A percentile compares a stretch with the other conserved stretches of the same genome.
These are phyloP conservation scores for Podaxis sp. DNA, from an alignment of 768 basidiomycete genomes.

Conservation along the genomic window DNA sequence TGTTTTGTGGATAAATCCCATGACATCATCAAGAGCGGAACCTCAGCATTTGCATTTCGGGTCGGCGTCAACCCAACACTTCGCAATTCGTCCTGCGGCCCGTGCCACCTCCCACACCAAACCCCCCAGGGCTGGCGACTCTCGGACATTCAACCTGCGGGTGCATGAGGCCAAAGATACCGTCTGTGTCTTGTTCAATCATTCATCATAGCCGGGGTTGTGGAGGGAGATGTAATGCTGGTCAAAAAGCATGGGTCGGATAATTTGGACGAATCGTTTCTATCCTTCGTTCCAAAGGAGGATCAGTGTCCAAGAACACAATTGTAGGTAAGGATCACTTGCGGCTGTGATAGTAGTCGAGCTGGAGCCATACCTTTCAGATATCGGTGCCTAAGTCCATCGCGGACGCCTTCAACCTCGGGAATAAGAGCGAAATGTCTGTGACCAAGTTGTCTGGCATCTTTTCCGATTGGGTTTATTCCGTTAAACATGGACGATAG, in stretches of 20 bases:
- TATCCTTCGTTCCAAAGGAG: slow-evolving; percentile 69
- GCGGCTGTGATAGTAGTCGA: background rate
- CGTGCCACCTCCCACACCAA: slow-evolving; percentile 39
- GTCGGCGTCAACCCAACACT: slow-evolving; percentile 73
- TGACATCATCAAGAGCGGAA: slow-evolving; percentile 64
- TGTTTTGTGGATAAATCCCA: slow-evolving; percentile 21
- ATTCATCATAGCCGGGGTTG: slow-evolving; percentile 74
- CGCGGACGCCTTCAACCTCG: slow-evolving; percentile 68
- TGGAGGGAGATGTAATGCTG: slow-evolving; percentile 71
- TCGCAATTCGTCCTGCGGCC: slow-evolving; percentile 63
- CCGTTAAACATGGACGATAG: slow-evolving; percentile 36
- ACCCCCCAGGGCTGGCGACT: slow-evolving; percentile 64
- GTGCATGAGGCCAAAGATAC: slow-evolving; percentile 71
- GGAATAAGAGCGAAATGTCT: slow-evolving; percentile 71
- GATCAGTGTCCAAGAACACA: slow-evolving; percentile 61
- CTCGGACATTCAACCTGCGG: slow-evolving; percentile 66
- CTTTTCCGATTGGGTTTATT: too few relatives aligned
- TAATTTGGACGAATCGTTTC: slow-evolving; percentile 40
- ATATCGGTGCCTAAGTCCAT: slow-evolving; percentile 75
- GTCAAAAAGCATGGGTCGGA: slow-evolving; percentile 46
- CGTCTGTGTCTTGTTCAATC: slow-evolving; percentile 64
- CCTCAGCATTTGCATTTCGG: slow-evolving; percentile 56
- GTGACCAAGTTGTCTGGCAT: slow-evolving; percentile 71
- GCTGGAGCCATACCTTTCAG: slow-evolving; percentile 30
- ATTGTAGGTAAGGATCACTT: slow-evolving; percentile 51